Conservation (phyloP, 2,329 filamentous ascomycete species). For the Cercospora zeina region DNA sequence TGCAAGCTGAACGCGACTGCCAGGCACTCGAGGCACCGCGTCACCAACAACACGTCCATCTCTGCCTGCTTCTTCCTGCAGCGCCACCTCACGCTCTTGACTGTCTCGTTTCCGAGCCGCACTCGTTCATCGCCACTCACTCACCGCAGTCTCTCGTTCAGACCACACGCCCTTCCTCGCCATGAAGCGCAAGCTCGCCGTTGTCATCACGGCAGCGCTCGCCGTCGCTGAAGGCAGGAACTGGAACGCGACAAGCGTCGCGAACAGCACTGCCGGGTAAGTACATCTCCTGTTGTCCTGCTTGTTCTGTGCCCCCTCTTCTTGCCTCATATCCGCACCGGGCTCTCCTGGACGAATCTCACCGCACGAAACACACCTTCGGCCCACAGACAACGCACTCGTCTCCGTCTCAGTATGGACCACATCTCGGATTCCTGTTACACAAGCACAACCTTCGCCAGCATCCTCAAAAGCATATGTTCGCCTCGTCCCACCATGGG, state of each 20-base stretch:
- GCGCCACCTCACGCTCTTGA: conserved; percentile 21
- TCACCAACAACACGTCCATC: conserved; percentile 10
- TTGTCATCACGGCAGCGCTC: conserved; percentile 20
- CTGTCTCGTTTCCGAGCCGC: conserved; percentile 4
- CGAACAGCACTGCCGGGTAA: conserved; percentile 24
- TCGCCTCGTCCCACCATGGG: conserved; percentile 2
- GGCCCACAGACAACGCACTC: neutral
- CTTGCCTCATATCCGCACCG: neutral
- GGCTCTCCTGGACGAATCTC: neutral
- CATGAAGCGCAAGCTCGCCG: conserved; percentile 25
- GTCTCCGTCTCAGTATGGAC: conserved; percentile 2
- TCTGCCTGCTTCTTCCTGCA: conserved; percentile 4
- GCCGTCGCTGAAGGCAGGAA: conserved; percentile 17
- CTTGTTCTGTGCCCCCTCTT: neutral
- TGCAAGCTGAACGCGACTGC: conserved; percentile 6
- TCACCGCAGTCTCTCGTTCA: conserved; percentile 37
- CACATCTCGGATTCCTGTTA: neutral
- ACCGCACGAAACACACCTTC: neutral
- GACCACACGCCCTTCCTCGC: conserved; percentile 20
- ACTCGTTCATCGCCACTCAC: conserved; percentile 27
- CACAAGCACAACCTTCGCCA: conserved; percentile 8
- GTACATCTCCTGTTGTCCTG: conserved; percentile 13
- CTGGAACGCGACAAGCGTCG: conserved; percentile 18
- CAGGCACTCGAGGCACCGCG: neutral
- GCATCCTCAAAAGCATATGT: conserved; percentile 19